Evolutionary conservation across 2,329 filamentous ascomycete species (phyloP).

Genomic region (Sclerotinia spermophila): DNA sequence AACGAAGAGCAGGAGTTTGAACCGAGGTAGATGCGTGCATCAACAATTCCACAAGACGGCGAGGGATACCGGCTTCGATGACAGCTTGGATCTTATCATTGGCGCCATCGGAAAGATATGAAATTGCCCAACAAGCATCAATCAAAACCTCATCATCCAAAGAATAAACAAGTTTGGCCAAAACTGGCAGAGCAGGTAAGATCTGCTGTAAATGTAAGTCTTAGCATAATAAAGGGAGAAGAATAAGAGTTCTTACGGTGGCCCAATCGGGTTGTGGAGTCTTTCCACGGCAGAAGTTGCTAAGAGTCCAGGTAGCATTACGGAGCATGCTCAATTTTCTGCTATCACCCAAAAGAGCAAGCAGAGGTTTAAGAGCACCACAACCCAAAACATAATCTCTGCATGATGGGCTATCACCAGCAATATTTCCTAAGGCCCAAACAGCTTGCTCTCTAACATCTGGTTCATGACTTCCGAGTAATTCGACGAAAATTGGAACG

Average conservation of each 20-base stretch:
- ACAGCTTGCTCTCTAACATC: conserved; percentile 98
- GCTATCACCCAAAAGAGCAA: conserved; percentile 89
- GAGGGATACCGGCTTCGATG: conserved; percentile 95
- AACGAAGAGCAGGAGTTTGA: conserved; percentile 93
- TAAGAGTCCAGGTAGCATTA: conserved; percentile 97
- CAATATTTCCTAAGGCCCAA: conserved; percentile 98
- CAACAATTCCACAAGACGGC: conserved; percentile 90
- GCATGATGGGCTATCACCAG: conserved; percentile 95
- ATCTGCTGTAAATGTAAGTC: conserved; percentile 58
- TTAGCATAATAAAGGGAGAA: conserved; percentile 22
- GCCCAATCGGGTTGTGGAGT: conserved; percentile 97
- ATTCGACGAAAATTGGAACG: conserved; percentile 96
- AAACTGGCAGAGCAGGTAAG: conserved; percentile 85
- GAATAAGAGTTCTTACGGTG: conserved; percentile 60
- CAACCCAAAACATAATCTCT: conserved; percentile 92
- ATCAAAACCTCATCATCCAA: conserved; percentile 97
- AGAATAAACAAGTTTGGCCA: conserved; percentile 97
- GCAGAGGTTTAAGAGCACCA: conserved; percentile 84
- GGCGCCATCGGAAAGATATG: conserved; percentile 93
- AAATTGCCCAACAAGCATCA: conserved; percentile 99
- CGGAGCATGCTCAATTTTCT: conserved; percentile 98
- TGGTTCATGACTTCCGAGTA: conserved; percentile 90
- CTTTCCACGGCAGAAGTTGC: conserved; percentile 99
- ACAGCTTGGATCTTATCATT: conserved; percentile 99
- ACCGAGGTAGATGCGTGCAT: conserved; percentile 99